A percentile compares a stretch with the other conserved stretches of the same genome.
Conservation (phyloP, 2,329 filamentous ascomycete species). For the Pseudogymnoascus sp. region DNA sequence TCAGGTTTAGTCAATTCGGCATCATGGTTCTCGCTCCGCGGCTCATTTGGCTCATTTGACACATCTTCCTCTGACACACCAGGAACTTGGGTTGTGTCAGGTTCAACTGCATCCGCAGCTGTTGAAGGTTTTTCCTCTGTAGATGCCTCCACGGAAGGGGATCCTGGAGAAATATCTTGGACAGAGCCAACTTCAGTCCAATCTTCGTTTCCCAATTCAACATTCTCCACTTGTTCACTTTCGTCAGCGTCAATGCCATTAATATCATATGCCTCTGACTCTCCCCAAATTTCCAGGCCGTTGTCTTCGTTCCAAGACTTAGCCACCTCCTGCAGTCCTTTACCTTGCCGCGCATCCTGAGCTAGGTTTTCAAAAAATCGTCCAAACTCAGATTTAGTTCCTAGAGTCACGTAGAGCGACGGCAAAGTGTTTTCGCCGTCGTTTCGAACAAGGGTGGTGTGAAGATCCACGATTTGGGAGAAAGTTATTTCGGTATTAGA, state of each 20-base stretch:
- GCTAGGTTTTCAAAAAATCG: slow-evolving; percentile 45
- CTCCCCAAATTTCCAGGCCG: slow-evolving; percentile 6
- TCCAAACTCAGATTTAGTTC: slow-evolving; percentile 45
- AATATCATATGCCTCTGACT: slow-evolving; percentile 1
- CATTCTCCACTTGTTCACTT: slow-evolving; percentile 19
- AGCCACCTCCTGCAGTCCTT: slow-evolving; percentile 35
- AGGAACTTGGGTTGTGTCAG: not conserved
- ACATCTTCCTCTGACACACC: not conserved
- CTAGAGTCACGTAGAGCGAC: slow-evolving; percentile 52
- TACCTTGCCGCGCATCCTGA: slow-evolving; percentile 46
- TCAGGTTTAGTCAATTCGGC: not conserved
- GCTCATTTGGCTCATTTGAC: not conserved
- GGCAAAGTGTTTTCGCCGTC: slow-evolving; percentile 40
- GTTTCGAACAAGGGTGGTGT: slow-evolving; percentile 51
- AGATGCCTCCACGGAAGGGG: not conserved
- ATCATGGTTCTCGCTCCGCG: not conserved
- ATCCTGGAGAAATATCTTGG: not conserved
- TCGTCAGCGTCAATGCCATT: slow-evolving; percentile 11
- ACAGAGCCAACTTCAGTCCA: slow-evolving; percentile 3
- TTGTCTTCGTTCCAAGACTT: slow-evolving; percentile 17
- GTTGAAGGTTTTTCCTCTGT: slow-evolving; percentile 7
- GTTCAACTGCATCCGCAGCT: slow-evolving; percentile 2
- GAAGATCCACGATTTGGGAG: slow-evolving; percentile 51
- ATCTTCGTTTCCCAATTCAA: slow-evolving; percentile 7
- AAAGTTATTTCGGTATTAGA: slow-evolving; percentile 44